Base-by-base conservation (phyloP, 2,329 filamentous ascomycete genomes). In the Fusarium fujikuroi region DNA sequence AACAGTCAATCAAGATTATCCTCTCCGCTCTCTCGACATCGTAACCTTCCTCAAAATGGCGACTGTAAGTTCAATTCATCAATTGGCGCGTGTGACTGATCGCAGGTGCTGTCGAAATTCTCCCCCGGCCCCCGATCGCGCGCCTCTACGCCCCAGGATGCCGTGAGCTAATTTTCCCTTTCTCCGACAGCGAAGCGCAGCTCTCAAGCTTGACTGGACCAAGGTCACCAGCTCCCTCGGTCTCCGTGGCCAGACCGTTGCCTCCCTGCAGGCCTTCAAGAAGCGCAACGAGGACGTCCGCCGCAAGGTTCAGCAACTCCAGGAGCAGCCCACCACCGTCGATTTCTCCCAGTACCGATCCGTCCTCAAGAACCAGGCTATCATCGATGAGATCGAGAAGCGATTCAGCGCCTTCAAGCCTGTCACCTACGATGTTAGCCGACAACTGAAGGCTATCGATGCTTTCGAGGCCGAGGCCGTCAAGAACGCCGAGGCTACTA, bases 281-380 rank as follows among this genome's bases (percentile, higher is more conserved):
- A 96, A 97, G 92, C 95, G 96, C 87, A 98, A 98, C 89, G 96
- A 99, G 84, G 95, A 98, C 84, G 95, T 94, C 83, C 95, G 95
- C 86, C 95, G 96, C 88, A 95, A 95, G 87, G 89, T 99, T 72
- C 91, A 93, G 85, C 80, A 90, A 73, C 94, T 99, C 67, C 91
- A 90, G 74, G 94, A 97, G 86, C 92, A 93, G 83, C 87, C 95
- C 75, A 94, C 94, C 81, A 90, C 90, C 67, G 91, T 99, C 86
- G 95, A 99, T 89, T 98, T 99, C 87, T 85, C 90, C 78, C 90
- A 95, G 85, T 99, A 98, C 93, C 95, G 95, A 85, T 88, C 88
- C 82, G 82, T 93, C 79, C 92, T 99, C 80, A 98, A 98, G 92
- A 99, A 99, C 93, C 91, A 93, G 86, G 92, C 94, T 81, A 89